Percentiles rank a stretch among this genome's conserved stretches.
These are phyloP conservation scores for Taphrina deformans DNA, from an alignment of 1,139 yeast genomes.

Conservation along the genomic window DNA sequence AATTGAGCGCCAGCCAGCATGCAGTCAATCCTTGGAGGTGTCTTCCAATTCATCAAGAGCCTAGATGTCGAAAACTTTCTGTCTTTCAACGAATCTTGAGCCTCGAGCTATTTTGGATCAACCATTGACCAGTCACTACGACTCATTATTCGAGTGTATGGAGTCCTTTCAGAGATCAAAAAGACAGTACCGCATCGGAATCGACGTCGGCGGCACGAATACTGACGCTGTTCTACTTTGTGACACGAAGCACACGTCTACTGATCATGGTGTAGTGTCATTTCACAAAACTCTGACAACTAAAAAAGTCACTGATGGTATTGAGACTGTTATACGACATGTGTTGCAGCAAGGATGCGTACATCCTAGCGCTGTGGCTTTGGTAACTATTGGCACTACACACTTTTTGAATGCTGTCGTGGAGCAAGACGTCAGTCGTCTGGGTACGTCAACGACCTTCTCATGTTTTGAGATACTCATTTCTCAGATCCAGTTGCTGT, in stretches of 20 bases:
- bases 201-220: constrained; percentile 56
- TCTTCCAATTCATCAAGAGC: neutral
- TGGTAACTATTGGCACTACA: constrained; percentile 52
- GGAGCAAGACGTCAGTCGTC: constrained; percentile 48
- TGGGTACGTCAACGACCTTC: constrained; percentile 39
- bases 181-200: constrained; percentile 46
- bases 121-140: too few relatives aligned
- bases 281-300: constrained; percentile 52
- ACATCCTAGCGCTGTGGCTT: constrained; percentile 44
- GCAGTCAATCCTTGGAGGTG: neutral
- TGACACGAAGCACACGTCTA: constrained; percentile 45
- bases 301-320: constrained; percentile 51
- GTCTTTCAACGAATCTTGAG: neutral
- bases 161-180: neutral
- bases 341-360: constrained; percentile 42
- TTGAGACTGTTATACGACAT: constrained; percentile 46
- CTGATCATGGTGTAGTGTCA: constrained; percentile 46
- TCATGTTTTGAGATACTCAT: neutral
- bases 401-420: constrained; percentile 53
- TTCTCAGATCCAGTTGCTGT: constrained; percentile 47
- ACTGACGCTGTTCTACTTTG: constrained; percentile 51
- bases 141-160: too few relatives aligned
- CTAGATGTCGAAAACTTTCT: neutral
- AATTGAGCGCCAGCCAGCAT: neutral
- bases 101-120: neutral